Base-by-base conservation (phyloP, 2,329 filamentous ascomycete species). In the Anisogramma anomala region DNA sequence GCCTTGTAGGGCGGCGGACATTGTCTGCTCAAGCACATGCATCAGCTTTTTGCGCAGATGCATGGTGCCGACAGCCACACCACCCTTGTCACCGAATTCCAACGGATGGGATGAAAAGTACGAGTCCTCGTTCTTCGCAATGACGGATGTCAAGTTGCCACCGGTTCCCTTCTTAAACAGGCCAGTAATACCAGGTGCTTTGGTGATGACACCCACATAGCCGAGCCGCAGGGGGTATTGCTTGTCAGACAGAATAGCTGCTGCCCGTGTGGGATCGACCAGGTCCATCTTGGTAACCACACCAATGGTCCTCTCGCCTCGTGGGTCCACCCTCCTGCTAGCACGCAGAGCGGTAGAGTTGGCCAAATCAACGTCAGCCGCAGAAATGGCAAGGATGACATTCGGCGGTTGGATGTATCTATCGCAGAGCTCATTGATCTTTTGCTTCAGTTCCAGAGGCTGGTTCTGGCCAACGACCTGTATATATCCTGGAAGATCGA, bases 271-370 rank as follows among this genome's bases (percentile, higher is more conserved):
- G 3, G 91, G 73, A 51, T 96, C 89, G 6, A 98, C 88, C 17
- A 98, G 71, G 55, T 98, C 91, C 89, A 98, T 95, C 66, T 98
- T 98, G 3, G 91, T 98, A 31, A 98, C 81, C n/a, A 98, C 91
- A 33, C 91, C 91, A 55, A 98, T 98, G 0, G 91, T 98, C 48
- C 91, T 75, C 63, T 98, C 91, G 41, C 91, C 91, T 46, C 91
- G 74, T 1, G 91, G 91, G 55, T 98, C 91, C 20, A 96, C 88
- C 51, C 89, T 76, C 48, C 91, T 76, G 51, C 88, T 94, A 14
- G 91, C 87, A 52, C 88, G 74, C 18, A 98, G 64, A 5, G 91
- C 88, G 6, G 91, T 91, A 1, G 91, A 98, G 60, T 98, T 98
- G 17, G 91, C 91, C 43, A 98, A 64, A 67, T 98, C 91, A 14